phyloP scores from a whole-genome alignment of 139 green algal species.

The Tetradesmus lagerheimii region DNA sequence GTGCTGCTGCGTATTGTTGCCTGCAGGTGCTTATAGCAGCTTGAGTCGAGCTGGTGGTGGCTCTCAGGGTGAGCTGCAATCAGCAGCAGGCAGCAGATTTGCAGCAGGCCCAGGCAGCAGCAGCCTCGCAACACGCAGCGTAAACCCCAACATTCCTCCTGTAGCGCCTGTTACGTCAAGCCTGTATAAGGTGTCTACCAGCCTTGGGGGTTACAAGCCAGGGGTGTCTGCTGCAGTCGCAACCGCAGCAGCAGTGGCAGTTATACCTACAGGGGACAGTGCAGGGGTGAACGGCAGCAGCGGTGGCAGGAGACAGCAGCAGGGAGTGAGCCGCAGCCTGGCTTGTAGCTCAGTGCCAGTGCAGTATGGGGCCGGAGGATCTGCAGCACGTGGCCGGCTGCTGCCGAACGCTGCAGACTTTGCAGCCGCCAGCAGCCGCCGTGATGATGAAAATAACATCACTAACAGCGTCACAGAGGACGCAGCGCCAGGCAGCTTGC shows the following conservation, averaged over 20 bases:
- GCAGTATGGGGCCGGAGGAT: not conserved
- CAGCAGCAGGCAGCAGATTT: not conserved
- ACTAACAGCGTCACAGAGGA: not conserved
- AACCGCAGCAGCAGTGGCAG: not conserved
- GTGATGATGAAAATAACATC: not conserved
- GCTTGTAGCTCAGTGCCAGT: not conserved
- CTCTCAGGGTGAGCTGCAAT: not conserved
- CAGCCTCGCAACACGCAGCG: slow-evolving; percentile 28
- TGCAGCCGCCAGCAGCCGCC: not conserved
- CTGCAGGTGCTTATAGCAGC: not conserved
- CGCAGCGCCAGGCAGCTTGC: not conserved
- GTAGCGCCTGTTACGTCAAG: slow-evolving; percentile 1
- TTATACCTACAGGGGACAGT: not conserved
- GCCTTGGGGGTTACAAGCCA: not conserved
- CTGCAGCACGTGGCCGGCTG: not conserved
- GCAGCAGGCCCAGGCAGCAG: not conserved
- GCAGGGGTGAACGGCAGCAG: not conserved
- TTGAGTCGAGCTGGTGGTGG: not conserved
- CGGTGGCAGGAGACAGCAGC: not conserved
- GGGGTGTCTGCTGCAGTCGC: not conserved
- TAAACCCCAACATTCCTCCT: slow-evolving; percentile 4
- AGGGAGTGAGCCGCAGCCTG: not conserved
- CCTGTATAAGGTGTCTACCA: not conserved
- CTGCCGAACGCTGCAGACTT: not conserved
- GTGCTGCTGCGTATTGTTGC: no score